Percentiles rank a stretch among this genome's conserved stretches.
Evolutionary conservation across 2,329 filamentous ascomycete genomes (phyloP).

Genomic region (Elsinoe necatrix): DNA sequence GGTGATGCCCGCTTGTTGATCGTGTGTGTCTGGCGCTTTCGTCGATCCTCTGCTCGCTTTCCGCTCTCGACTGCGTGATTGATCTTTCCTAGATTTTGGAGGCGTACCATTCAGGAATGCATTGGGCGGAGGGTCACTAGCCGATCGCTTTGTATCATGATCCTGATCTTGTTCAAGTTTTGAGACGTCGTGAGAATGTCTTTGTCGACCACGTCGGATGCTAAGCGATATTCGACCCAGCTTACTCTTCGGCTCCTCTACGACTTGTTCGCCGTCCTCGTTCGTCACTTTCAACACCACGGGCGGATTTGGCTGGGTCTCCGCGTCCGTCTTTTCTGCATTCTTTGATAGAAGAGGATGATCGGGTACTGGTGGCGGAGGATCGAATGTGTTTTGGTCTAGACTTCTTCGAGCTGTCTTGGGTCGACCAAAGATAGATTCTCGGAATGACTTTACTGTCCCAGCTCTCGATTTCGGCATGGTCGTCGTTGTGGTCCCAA

Average conservation of each 20-base stretch:
- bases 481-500: conserved; percentile 19
- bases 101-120: not conserved
- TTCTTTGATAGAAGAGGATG: conserved; percentile 3
- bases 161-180: not conserved
- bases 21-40: not conserved
- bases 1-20: not conserved
- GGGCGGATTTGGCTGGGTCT: conserved; percentile 33
- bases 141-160: not conserved
- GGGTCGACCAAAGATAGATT: conserved; percentile 68
- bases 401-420: conserved; percentile 39
- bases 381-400: conserved; percentile 35
- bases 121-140: conserved; percentile 8
- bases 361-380: conserved; percentile 21
- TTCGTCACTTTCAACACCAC: conserved; percentile 72
- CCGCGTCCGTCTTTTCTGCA: conserved; percentile 19
- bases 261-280: conserved; percentile 40
- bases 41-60: not conserved
- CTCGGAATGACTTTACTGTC: conserved; percentile 47
- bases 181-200: conserved; percentile 11
- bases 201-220: conserved; percentile 5
- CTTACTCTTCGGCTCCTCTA: conserved; percentile 20
- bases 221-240: conserved; percentile 11
- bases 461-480: conserved; percentile 24
- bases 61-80: not conserved
- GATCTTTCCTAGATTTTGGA: not conserved